These are phyloP conservation scores for Fagopyrum esculentum DNA, from an alignment of 148 eudicot species.

Conservation along the genomic window DNA sequence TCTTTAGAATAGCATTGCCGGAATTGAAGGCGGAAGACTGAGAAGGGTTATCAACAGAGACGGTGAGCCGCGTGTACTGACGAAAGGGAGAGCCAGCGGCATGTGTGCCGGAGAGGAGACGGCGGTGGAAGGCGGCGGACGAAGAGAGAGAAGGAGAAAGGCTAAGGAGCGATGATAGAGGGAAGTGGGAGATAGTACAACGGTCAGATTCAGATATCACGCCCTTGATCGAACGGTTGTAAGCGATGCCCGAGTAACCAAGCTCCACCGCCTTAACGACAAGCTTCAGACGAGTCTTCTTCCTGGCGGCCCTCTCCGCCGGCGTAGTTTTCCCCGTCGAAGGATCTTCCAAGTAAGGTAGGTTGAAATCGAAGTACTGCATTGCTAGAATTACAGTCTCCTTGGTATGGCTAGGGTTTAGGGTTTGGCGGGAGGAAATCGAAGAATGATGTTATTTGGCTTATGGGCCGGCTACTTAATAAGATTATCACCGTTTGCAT, in stretches of 20 bases:
- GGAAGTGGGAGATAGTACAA: conserved; percentile 57
- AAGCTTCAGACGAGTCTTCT: conserved; percentile 46
- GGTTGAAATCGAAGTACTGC: conserved; percentile 81
- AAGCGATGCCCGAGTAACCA: conserved; percentile 81
- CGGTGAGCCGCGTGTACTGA: conserved; percentile 73
- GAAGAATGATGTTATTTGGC: neutral
- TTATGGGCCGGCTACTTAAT: neutral
- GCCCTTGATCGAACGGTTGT: conserved; percentile 63
- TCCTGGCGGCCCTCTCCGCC: conserved; percentile 28
- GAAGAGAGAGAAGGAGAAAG: conserved; percentile 40
- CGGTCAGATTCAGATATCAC: conserved; percentile 71
- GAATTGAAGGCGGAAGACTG: conserved; percentile 68
- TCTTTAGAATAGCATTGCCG: conserved; percentile 64
- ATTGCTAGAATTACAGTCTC: conserved; percentile 18
- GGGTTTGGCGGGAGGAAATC: conserved; percentile 13
- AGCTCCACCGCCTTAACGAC: conserved; percentile 52
- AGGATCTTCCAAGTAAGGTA: conserved; percentile 55
- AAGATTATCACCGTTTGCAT: too few species aligned
- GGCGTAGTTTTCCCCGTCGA: conserved; percentile 19
- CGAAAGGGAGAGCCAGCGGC: conserved; percentile 37
- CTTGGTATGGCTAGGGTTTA: neutral
- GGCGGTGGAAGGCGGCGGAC: conserved; percentile 49
- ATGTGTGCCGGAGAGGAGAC: conserved; percentile 33
- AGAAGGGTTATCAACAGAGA: conserved; percentile 39
- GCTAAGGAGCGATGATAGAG: conserved; percentile 46